Evolutionary conservation across 148 eudicot genomes (phyloP), one percentile per base, ranked within the genome.

Genomic region (Rhododendron molle): DNA sequence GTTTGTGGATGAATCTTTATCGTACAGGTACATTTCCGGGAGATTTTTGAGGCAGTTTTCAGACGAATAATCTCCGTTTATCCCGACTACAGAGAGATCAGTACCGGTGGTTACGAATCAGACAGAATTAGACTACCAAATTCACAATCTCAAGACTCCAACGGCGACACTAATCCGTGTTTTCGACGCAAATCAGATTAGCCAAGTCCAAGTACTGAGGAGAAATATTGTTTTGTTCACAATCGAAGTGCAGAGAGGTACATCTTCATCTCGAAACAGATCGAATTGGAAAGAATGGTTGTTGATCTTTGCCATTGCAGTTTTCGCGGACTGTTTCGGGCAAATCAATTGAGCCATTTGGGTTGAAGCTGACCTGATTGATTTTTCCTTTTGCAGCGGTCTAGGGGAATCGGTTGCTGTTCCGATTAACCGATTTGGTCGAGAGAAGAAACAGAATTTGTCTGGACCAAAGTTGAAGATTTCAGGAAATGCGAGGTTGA

Each of bases 11-110:
- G 79, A 69, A 83, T 84, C 76, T 78, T 44, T 80, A 56, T 71
- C 72, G 20, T 5, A 43, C 86, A 84, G 88, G 76, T 71, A 44
- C 74, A 73, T 84, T 79, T 79, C 28, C 3, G 2, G 12, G 44
- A 46, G 73, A 67, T 26, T n/a, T 69, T 65, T 28, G 56, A 43
- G 13, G 73, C 84, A 58, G 73, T 58, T 36, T 56, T 76, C 21
- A 1, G 65, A 65, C 52, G 77, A 26, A 20, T n/a, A 52, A 52
- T 52, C 73, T 67, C 18, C 5, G 18, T 12, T 28, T 69, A 69
- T 77, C 82, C 43, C 81, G 78, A 77, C 73, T 40, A 54, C 56
- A 52, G 30, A 86, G 85, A 86, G 83, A 69, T 83, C 88, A 80
- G 83, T 72, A 65, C 67, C 83, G 44, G 52, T 26, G 76, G 36